A percentile compares a stretch with the other conserved stretches of the same genome.
phyloP scores from a whole-genome alignment of 2,329 filamentous ascomycete genomes.

The Laburnicola sp. region DNA sequence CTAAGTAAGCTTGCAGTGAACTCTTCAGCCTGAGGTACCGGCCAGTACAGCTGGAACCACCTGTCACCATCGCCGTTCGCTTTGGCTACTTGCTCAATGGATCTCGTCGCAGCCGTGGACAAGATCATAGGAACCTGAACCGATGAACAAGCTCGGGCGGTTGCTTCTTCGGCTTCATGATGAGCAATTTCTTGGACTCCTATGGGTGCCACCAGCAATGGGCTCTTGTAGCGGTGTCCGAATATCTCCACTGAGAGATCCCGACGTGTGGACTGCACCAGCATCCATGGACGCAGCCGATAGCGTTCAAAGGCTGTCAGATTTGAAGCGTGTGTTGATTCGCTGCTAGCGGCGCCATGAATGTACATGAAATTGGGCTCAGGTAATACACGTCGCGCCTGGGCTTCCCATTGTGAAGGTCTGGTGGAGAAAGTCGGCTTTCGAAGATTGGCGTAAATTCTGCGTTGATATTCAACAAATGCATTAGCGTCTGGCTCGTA shows the following conservation, averaged over 20 bases:
- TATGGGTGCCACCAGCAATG: slow-evolving; percentile 67
- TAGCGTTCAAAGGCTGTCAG: slow-evolving; percentile 46
- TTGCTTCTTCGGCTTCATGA: slow-evolving; percentile 64
- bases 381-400: slow-evolving; percentile 39
- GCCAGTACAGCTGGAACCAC: slow-evolving; percentile 80
- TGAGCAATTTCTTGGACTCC: slow-evolving; percentile 72
- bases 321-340: slow-evolving; percentile 44
- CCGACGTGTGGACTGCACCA: slow-evolving; percentile 43
- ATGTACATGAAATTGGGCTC: slow-evolving; percentile 47
- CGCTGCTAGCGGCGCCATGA: slow-evolving; percentile 43
- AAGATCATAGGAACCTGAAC: slow-evolving; percentile 67
- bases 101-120: slow-evolving; percentile 65
- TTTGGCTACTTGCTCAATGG: slow-evolving; percentile 67
- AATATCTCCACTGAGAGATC: slow-evolving; percentile 33
- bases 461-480: slow-evolving; percentile 37
- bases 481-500: slow-evolving; percentile 44
- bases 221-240: slow-evolving; percentile 52
- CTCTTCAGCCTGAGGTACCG: slow-evolving; percentile 64
- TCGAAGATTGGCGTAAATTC: slow-evolving; percentile 44
- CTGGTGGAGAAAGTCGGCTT: slow-evolving; percentile 48
- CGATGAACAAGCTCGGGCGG: slow-evolving; percentile 64
- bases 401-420: slow-evolving; percentile 45
- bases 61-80: slow-evolving; percentile 61
- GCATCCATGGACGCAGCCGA: slow-evolving; percentile 46
- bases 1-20: slow-evolving; percentile 66